phyloP scores from a whole-genome alignment of 1,284 basidiomycete genomes.

The Sporisorium sorghi region DNA sequence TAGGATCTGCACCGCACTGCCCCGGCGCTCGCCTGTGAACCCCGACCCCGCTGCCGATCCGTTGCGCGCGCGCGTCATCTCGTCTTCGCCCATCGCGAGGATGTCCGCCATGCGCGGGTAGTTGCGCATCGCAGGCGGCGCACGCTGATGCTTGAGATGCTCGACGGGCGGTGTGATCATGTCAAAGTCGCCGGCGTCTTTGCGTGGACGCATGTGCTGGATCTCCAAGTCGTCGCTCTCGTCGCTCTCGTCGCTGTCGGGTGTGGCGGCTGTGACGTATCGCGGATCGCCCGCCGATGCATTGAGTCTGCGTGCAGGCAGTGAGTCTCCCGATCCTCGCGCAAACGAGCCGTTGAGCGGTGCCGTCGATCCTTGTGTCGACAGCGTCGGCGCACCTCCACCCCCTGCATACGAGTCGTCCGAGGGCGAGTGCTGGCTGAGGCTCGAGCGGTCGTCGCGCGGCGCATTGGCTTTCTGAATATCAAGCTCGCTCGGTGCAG shows the following conservation, averaged over 20 bases:
- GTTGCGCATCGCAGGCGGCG: conserved; percentile 10
- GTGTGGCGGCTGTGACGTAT: conserved; percentile 1
- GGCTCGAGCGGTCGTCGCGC: conserved; percentile 17
- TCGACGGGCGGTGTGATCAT: conserved; percentile 60
- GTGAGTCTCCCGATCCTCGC: conserved; percentile 17
- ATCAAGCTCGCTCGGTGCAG: conserved; percentile 26
- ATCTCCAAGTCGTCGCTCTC: conserved; percentile 20
- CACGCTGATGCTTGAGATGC: conserved; percentile 52
- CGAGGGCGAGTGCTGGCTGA: conserved; percentile 33
- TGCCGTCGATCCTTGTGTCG: conserved; percentile 19
- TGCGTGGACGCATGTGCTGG: conserved; percentile 48
- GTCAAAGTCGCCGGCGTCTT: conserved; percentile 54
- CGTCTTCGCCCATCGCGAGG: conserved; percentile 41
- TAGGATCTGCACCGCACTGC: conserved; percentile 40
- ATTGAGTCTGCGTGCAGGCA: conserved; percentile 1
- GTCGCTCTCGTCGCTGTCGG: conserved; percentile 24
- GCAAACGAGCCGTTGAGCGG: conserved; percentile 35
- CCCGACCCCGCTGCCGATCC: conserved; percentile 1
- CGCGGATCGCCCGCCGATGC: conserved; percentile 22
- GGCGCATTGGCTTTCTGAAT: conserved; percentile 24
- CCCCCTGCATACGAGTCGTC: conserved; percentile 17
- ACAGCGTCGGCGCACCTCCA: conserved; percentile 15
- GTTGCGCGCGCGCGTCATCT: conserved; percentile 24
- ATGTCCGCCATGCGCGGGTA: conserved; percentile 38
- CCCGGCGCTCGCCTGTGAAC: conserved; percentile 9